Percentiles rank a stretch among this genome's conserved stretches.
Conservation (phyloP, 768 basidiomycete genomes). For the Mycena pura region DNA sequence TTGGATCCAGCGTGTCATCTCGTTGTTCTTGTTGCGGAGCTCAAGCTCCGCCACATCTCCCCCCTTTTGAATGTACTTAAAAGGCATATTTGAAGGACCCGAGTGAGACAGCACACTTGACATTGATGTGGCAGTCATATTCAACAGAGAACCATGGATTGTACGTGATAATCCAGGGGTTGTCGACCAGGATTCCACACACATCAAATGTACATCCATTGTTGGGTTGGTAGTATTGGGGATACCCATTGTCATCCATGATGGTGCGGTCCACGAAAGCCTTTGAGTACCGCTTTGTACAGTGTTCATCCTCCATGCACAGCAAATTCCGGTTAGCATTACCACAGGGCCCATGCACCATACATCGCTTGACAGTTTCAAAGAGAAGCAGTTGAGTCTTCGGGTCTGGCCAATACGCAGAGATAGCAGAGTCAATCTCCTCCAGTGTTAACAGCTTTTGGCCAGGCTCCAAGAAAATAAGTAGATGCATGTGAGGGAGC, state of each 20-base stretch:
- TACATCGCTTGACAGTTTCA: constrained; percentile 32
- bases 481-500: constrained; percentile 57
- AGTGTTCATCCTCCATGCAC: constrained; percentile 33
- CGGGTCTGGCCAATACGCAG: constrained; percentile 48
- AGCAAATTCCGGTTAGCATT: constrained; percentile 6
- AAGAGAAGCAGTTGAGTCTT: constrained; percentile 34
- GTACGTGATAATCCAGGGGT: constrained; percentile 33
- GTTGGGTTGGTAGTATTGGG: constrained; percentile 6
- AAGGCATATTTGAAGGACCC: no score
- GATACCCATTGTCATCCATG: constrained; percentile 17
- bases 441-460: constrained; percentile 39
- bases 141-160: constrained; percentile 22
- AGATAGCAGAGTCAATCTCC: constrained; percentile 48
- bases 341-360: constrained; percentile 48
- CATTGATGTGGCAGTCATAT: no score
- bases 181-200: constrained; percentile 14
- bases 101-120: no score
- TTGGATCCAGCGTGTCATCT: no score
- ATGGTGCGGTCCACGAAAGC: constrained; percentile 7
- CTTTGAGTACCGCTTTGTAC: constrained; percentile 20
- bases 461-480: constrained; percentile 45
- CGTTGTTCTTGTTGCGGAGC: no score
- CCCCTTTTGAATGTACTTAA: no score
- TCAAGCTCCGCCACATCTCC: no score
- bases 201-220: constrained; percentile 9